Base-by-base conservation (phyloP, 1,284 basidiomycete genomes). In the Tylopilus orsonianus region DNA sequence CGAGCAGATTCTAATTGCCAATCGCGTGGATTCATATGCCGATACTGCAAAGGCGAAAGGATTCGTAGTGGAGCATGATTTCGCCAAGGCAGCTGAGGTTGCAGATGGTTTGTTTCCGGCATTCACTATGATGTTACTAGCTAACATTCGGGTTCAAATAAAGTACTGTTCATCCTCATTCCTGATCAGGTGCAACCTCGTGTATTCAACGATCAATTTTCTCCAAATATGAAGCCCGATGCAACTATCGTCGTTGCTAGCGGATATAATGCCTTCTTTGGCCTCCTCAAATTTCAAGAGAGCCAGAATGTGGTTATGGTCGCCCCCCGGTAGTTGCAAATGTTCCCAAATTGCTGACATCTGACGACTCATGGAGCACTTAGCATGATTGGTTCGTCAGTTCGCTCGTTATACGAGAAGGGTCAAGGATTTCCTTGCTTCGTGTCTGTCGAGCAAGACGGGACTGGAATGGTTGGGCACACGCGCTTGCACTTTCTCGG, bases 301-400 rank as follows among this genome's bases (percentile, higher is more conserved):
- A 66, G 69, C n/a, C 81, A 83, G 56, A 74, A 81, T 57, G 79
- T 83, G 24, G 76, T 83, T 24, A 84, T 83, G 81, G 81, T 83
- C 33, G 82, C 81, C 18, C 82, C 82, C 16, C 74, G 81, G 47
- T 50, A 50, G 20, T 22, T 47, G 22, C 24, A 30, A 8, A 33
- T 34, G 14, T 39, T 18, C 12, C 29, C 14, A 18, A 24, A 22
- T 24, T 44, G 29, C 10, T 34, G 14, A 20, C 18, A n/a, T 27
- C 26, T 6, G 16, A 38, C 26, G 19, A 22, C 44, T 58, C 40
- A 47, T 27, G 30, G 46, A 46, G 24, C 20, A 19, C 16, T 24
- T 52, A 81, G 80, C 39, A 83, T 83, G 80, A 82, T 83, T 49
- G 80, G 81, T 8, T 81, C 79, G 24, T 83, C 80, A 14, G 81